Conservation (phyloP, 139 green algal species). For the Asterochloris erici region DNA sequence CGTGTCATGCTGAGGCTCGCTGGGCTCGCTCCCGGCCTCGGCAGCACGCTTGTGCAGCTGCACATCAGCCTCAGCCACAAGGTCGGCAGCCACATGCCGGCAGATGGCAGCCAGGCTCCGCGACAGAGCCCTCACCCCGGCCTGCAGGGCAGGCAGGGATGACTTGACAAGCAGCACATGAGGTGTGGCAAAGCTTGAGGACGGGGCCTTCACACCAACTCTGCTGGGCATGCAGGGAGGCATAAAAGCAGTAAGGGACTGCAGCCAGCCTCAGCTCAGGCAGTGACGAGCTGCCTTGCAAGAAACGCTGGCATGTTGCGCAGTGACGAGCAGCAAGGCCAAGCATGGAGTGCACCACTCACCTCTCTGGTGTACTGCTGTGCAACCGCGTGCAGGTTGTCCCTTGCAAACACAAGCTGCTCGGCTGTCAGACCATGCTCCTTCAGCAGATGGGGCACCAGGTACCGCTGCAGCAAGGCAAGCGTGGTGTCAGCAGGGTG, state of each 20-base stretch:
- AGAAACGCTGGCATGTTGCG: too few relatives aligned
- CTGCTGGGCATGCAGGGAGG: too few relatives aligned
- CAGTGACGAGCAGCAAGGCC: too few relatives aligned
- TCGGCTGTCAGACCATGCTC: conserved; percentile 56
- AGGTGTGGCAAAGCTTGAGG: too few relatives aligned
- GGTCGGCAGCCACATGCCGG: conserved; percentile 52
- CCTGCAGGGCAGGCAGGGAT: conserved; percentile 18
- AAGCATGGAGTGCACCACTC: too few relatives aligned
- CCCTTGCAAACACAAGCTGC: conserved; percentile 19
- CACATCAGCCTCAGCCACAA: conserved; percentile 35
- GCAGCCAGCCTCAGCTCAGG: too few relatives aligned
- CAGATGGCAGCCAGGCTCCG: conserved; percentile 65
- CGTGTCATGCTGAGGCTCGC: too few relatives aligned
- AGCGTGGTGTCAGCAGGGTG: too few relatives aligned
- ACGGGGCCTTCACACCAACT: too few relatives aligned
- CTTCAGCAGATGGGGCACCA: conserved; percentile 45
- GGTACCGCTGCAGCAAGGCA: conserved; percentile 20
- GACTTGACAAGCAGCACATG: not conserved
- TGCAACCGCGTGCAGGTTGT: conserved; percentile 29
- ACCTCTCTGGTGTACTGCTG: conserved; percentile 65
- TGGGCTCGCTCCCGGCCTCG: too few relatives aligned
- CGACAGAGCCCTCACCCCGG: conserved; percentile 63
- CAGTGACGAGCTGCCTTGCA: too few relatives aligned
- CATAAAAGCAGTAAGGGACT: too few relatives aligned
- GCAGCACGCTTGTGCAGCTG: not conserved